Conservation (phyloP, 345 rosid species). For the Erysimum cheiranthoides region DNA sequence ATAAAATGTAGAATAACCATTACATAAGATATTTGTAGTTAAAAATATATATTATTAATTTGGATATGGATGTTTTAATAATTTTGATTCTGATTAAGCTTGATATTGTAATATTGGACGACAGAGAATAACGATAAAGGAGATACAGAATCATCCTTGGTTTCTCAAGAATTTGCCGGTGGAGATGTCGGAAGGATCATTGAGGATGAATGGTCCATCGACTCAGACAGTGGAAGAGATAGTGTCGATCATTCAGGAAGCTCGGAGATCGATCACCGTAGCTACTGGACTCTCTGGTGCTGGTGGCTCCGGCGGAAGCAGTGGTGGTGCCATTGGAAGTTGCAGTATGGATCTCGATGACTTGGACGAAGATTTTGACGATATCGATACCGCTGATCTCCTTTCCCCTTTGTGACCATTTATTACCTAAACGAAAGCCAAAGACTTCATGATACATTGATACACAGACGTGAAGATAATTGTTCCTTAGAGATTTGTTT, state of each 20-base stretch:
- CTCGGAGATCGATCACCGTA: constrained; percentile 50
- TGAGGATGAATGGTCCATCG: constrained; percentile 61
- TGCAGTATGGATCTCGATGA: constrained; percentile 72
- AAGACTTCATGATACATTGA: constrained; percentile 2
- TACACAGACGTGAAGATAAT: background rate
- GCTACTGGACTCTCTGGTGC: constrained; percentile 35
- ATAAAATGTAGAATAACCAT: too few species aligned
- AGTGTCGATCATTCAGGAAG: constrained; percentile 59
- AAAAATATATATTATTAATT: background rate
- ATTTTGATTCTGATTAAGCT: too few species aligned
- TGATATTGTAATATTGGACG: background rate
- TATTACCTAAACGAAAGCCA: background rate
- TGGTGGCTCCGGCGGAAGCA: constrained; percentile 51
- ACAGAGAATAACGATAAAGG: constrained; percentile 47
- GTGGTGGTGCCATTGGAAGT: constrained; percentile 51
- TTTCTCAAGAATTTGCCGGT: constrained; percentile 70
- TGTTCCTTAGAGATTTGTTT: background rate
- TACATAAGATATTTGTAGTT: background rate
- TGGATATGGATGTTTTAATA: too few species aligned
- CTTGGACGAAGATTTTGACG: constrained; percentile 51
- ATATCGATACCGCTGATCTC: constrained; percentile 64
- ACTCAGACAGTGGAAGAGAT: constrained; percentile 68
- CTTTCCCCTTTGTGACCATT: constrained; percentile 54
- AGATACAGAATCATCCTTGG: constrained; percentile 66
- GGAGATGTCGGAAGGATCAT: constrained; percentile 62